phyloP scores from a whole-genome alignment of 1,139 yeast species.

The Candida gigantensis region DNA sequence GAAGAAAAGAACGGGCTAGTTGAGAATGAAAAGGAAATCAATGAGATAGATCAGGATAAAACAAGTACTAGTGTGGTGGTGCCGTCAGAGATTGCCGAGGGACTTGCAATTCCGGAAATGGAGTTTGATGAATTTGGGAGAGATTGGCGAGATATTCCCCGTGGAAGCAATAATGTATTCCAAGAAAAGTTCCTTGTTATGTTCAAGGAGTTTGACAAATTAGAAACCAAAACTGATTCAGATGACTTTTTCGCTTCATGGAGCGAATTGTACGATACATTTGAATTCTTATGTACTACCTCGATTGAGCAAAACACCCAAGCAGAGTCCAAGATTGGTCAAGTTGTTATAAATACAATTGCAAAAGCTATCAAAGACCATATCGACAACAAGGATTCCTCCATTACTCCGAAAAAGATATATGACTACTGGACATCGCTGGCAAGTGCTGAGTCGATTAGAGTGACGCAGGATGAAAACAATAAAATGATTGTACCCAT shows the following conservation, averaged over 20 bases:
- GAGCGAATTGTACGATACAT: constrained; percentile 28
- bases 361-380: constrained; percentile 52
- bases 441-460: constrained; percentile 30
- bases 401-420: constrained; percentile 50
- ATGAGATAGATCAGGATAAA: constrained; percentile 1
- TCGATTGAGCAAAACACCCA: constrained; percentile 28
- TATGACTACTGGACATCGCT: constrained; percentile 45
- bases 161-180: constrained; percentile 49
- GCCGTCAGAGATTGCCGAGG: constrained; percentile 5
- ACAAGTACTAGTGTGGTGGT: constrained; percentile 2
- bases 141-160: constrained; percentile 71
- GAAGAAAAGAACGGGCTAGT: constrained; percentile 17
- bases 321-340: constrained; percentile 36
- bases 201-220: constrained; percentile 18
- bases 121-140: constrained; percentile 60
- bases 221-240: constrained; percentile 22
- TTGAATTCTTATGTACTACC: constrained; percentile 29
- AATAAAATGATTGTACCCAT: constrained; percentile 39
- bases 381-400: constrained; percentile 14
- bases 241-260: constrained; percentile 33
- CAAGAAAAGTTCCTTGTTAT: constrained; percentile 21
- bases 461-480: constrained; percentile 24
- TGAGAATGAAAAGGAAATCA: constrained; percentile 7
- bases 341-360: constrained; percentile 46
- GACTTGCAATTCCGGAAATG: constrained; percentile 17